A percentile compares a stretch with the other conserved stretches of the same genome.
phyloP scores from a whole-genome alignment of 1,284 basidiomycete species.

The Fistulina hepatica region DNA sequence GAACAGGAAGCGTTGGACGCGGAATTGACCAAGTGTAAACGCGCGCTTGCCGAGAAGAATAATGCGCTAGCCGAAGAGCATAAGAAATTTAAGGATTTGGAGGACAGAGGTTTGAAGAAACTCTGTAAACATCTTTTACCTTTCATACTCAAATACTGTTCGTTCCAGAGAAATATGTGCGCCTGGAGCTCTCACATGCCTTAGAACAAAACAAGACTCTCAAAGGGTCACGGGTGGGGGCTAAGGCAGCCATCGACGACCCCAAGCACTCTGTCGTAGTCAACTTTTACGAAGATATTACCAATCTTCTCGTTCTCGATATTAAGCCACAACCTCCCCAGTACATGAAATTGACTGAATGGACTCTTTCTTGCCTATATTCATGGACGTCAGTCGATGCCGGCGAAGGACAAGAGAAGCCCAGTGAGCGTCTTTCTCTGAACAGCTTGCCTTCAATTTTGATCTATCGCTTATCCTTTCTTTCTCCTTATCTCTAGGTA shows the following conservation, averaged over 20 bases:
- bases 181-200: too few species aligned
- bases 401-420: conserved; percentile 20
- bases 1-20: conserved; percentile 32
- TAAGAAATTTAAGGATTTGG: too few species aligned
- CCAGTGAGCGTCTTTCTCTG: conserved; percentile 27
- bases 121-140: too few species aligned
- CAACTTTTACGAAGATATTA: conserved; percentile 50
- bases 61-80: too few species aligned
- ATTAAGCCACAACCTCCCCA: conserved; percentile 32
- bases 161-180: too few species aligned
- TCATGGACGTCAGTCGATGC: conserved; percentile 29
- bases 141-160: too few species aligned
- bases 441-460: not conserved
- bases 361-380: conserved; percentile 40
- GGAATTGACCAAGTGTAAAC: too few species aligned
- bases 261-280: conserved; percentile 41
- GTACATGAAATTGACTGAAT: conserved; percentile 31
- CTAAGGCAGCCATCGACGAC: conserved; percentile 30
- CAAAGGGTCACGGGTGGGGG: too few species aligned
- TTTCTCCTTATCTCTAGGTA: too few species aligned
- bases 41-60: too few species aligned
- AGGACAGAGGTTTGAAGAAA: too few species aligned
- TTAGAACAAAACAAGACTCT: too few species aligned
- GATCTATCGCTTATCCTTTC: not conserved
- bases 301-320: conserved; percentile 42